Evolutionary conservation across 2,329 filamentous ascomycete genomes (phyloP), one percentile per base, ranked within the genome.

Genomic region (Monosporascus sp.): DNA sequence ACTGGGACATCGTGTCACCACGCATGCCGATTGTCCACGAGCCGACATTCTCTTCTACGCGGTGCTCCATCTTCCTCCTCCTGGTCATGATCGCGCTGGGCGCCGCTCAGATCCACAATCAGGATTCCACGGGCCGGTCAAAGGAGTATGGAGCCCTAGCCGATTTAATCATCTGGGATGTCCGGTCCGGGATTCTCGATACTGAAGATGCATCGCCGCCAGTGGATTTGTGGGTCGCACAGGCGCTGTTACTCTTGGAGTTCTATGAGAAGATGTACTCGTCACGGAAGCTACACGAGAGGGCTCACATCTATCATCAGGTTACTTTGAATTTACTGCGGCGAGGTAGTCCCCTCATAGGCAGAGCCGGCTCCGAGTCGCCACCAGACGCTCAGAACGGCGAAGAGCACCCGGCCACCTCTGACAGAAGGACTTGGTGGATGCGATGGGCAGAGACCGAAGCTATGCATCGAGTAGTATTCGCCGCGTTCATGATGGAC

Each of bases 181-280:
- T 91, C 11, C 81, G 92, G 49, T 94, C 90, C 82, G 87, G 94
- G 64, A 88, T 96, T 17, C 85, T 96, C 59, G 89, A 87, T 62
- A 84, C 91, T 56, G 83, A 86, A 9, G 90, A 95, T 63, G 93
- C 93, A 60, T 79, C 86, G 19, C 90, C 92, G 0, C 90, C 91
- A 0, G 90, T 91, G 0, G 89, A 89, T 61, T 73, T 97, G 2
- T 96, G 91, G 90, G 86, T 94, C 1, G 93, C 94, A 58, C 91
- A 96, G 66, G 86, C 91, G 0, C 73, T 96, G 45, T 72, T 97
- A 2, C 76, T 96, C 3, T 75, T 97, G 2, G 92, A 97, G 67
- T 83, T 92, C 5, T 96, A 93, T 63, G 91, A 97, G 73, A 97
- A 96, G 77, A 88, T 95, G 81, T 94, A 90, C 68, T 90, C 89